phyloP scores from a whole-genome alignment of 2,329 filamentous ascomycete species.

The Claviceps sp. region DNA sequence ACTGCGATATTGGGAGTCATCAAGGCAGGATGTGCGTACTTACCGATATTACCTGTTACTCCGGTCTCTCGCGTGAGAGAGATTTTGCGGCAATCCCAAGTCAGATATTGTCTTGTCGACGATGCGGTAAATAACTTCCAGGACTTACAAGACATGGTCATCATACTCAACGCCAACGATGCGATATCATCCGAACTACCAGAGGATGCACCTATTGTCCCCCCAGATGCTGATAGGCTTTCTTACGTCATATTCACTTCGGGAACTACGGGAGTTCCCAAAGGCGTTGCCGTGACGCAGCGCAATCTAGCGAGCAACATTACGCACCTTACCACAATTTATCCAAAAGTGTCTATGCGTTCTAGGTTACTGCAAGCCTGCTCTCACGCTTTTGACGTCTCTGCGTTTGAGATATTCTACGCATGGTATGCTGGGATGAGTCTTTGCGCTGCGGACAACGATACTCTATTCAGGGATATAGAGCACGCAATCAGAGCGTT shows the following conservation, averaged over 20 bases:
- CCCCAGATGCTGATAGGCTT: constrained; percentile 33
- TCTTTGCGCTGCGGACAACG: constrained; percentile 62
- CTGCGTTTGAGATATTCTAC: constrained; percentile 84
- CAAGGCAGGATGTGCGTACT: constrained; percentile 64
- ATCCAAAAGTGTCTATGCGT: constrained; percentile 35
- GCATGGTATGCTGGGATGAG: constrained; percentile 68
- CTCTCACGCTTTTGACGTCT: constrained; percentile 77
- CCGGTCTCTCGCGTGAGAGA: constrained; percentile 45
- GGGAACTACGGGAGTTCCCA: constrained; percentile 68
- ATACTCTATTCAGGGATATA: constrained; percentile 60
- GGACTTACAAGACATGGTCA: constrained; percentile 9
- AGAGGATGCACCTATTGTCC: constrained; percentile 22
- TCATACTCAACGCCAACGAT: constrained; percentile 21
- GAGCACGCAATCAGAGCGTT: constrained; percentile 52
- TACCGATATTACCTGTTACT: constrained; percentile 66
- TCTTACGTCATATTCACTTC: constrained; percentile 77
- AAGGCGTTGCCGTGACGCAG: constrained; percentile 68
- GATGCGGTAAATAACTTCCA: constrained; percentile 8
- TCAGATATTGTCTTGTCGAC: constrained; percentile 32
- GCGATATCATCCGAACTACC: constrained; percentile 16
- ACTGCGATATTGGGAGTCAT: constrained; percentile 58
- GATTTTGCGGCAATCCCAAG: constrained; percentile 48
- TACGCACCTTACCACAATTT: constrained; percentile 49
- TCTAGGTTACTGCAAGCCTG: constrained; percentile 68
- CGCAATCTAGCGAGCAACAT: constrained; percentile 66